Evolutionary conservation across 1,139 yeast genomes (phyloP), one percentile per base, ranked within the genome.

Genomic region (Kurtzmaniella quercitrusa): DNA sequence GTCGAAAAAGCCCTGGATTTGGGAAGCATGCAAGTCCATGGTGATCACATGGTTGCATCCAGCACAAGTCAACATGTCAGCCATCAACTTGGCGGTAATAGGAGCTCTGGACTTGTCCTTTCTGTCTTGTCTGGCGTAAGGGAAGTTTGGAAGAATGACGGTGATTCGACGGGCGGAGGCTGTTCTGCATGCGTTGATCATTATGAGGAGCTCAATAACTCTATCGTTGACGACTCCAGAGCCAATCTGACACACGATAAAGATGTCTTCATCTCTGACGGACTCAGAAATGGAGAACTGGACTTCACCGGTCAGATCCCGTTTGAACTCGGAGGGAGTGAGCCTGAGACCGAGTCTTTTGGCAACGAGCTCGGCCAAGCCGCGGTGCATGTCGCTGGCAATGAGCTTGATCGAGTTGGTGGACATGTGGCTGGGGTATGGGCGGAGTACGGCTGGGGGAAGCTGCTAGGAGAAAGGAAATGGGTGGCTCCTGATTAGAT

Each of bases 321-420:
- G 77, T 50, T 82, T 81, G 41, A 83, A 79, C 50, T 82, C 86
- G 40, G 85, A 75, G 41, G 81, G 79, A 17, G 89, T 77, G 39
- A 84, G 66, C 38, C 77, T 77, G 40, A 81, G 58, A 14, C 85
- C 85, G 43, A 85, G 70, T 60, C 82, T 73, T 51, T 69, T 68
- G 19, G 95, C 82, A 19, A 91, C 91, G 21, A 79, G 69, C 54
- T 82, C 82, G 19, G 96, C 94, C 45, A 91, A 75, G 41, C 84
- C 91, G n/a, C 90, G 86, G 62, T 91, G 96, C 24, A 95, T 89
- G 63, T 90, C 91, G 44, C 96, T 95, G 19, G 96, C 90, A 44
- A 91, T 68, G 46, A 91, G 76, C 62, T 89, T 90, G 61, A 90
- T 90, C 39, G 96, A 86, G 64, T 90, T 90, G 38, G 88, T 77